A percentile compares a stretch with the other conserved stretches of the same genome.
These are phyloP conservation scores for Barnettozyma populi DNA, from an alignment of 805 yeast genomes.

Conservation along the genomic window DNA sequence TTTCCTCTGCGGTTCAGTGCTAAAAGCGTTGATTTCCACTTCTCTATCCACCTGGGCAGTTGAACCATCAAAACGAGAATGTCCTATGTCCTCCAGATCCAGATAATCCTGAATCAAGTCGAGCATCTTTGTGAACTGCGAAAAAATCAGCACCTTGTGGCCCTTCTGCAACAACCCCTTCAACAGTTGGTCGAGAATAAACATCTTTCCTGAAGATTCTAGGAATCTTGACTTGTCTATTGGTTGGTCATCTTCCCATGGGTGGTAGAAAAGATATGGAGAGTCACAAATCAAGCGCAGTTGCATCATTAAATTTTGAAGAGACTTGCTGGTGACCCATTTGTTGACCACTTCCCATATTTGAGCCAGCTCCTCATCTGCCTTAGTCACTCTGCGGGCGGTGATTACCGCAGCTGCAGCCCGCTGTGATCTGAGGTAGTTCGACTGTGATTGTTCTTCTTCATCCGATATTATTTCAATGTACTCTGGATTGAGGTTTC, in stretches of 20 bases:
- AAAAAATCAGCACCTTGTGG: slow-evolving; percentile 76
- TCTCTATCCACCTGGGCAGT: slow-evolving; percentile 63
- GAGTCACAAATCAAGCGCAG: slow-evolving; percentile 80
- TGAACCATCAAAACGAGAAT: slow-evolving; percentile 73
- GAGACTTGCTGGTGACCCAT: slow-evolving; percentile 44
- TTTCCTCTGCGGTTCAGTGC: slow-evolving; percentile 28
- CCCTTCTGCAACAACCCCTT: slow-evolving; percentile 39
- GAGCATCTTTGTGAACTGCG: slow-evolving; percentile 82
- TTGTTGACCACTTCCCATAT: slow-evolving; percentile 24
- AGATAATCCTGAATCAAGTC: slow-evolving; percentile 79
- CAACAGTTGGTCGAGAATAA: slow-evolving; percentile 59
- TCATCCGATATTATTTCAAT: slow-evolving; percentile 4
- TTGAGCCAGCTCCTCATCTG: slow-evolving; percentile 12
- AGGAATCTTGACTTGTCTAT: slow-evolving; percentile 37
- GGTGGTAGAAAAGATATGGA: slow-evolving; percentile 78
- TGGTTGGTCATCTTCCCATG: slow-evolving; percentile 48
- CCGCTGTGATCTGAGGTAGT: slow-evolving; percentile 11
- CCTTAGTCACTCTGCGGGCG: neutral
- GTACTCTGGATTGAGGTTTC: slow-evolving; percentile 30
- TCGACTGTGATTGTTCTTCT: slow-evolving; percentile 11
- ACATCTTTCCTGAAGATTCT: slow-evolving; percentile 68
- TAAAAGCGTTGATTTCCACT: slow-evolving; percentile 48
- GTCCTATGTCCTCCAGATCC: slow-evolving; percentile 37
- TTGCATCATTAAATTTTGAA: slow-evolving; percentile 77
- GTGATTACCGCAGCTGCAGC: slow-evolving; percentile 1